These are phyloP conservation scores for Apiotrichum domesticum DNA, from an alignment of 1,284 basidiomycete genomes.

Conservation along the genomic window DNA sequence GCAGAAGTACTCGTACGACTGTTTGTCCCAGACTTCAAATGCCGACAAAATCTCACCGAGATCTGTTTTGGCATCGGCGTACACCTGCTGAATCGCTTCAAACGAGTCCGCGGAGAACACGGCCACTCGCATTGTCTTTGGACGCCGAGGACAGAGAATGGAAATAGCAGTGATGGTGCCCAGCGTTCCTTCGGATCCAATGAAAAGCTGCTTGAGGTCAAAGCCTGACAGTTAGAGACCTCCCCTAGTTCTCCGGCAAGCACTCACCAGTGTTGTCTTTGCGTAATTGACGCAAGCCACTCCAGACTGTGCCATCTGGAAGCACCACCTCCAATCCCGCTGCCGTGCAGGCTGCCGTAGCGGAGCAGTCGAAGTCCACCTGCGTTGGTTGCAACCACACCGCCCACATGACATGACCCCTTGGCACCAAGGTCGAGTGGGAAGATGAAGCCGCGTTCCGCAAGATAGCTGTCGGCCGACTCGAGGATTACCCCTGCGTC, in stretches of 20 bases:
- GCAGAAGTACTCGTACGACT: slow-evolving; percentile 72
- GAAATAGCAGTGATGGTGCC: slow-evolving; percentile 94
- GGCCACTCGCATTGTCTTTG: slow-evolving; percentile 57
- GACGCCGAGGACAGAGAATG: slow-evolving; percentile 84
- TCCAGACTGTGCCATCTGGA: slow-evolving; percentile 87
- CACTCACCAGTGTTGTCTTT: slow-evolving; percentile 93
- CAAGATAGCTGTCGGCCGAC: slow-evolving; percentile 76
- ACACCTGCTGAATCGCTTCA: slow-evolving; percentile 53
- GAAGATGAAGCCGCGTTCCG: slow-evolving; percentile 89
- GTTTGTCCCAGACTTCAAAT: slow-evolving; percentile 88
- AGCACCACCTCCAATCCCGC: slow-evolving; percentile 93
- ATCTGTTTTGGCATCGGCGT: slow-evolving; percentile 56
- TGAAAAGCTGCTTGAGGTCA: slow-evolving; percentile 97
- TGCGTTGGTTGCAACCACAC: slow-evolving; percentile 95
- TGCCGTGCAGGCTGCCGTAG: slow-evolving; percentile 93
- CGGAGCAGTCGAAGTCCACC: slow-evolving; percentile 89
- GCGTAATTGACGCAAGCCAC: slow-evolving; percentile 71
- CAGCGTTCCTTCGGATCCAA: slow-evolving; percentile 93
- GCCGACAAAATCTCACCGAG: slow-evolving; percentile 95
- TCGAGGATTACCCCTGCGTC: slow-evolving; percentile 96
- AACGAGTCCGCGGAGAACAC: slow-evolving; percentile 55
- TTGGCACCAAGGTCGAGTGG: slow-evolving; percentile 97
- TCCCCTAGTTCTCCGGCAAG: neutral
- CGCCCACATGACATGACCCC: slow-evolving; percentile 98
- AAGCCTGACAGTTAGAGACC: slow-evolving; percentile 59